Base-by-base conservation (phyloP, 2,329 filamentous ascomycete species). In the Lachnellula occidentalis region DNA sequence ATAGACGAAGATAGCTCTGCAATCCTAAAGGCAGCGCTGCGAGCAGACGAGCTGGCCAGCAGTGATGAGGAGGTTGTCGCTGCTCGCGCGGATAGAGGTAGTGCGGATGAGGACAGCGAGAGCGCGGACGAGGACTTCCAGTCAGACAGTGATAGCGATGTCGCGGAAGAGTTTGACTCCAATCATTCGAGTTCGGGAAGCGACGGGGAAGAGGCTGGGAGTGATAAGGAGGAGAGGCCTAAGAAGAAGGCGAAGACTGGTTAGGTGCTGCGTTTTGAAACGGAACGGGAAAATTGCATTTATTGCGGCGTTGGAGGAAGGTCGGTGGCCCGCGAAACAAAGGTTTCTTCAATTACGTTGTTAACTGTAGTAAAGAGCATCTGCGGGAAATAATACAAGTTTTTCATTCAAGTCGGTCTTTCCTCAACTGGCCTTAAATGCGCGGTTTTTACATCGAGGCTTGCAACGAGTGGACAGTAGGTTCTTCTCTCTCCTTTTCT, bases 41-140 rank as follows among this genome's bases (percentile, higher is more conserved):
- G 90, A 57, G 86, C 95, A 64, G 87, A 94, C 61, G 90, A 85
- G 67, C 87, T 95, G 73, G 63, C 62, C 8, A 64, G 62, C 31
- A 92, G 88, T 24, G 92, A 95, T 62, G 91, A 95, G 57, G 88
- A 91, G 60, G 86, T 88, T 42, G 87, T 86, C 7, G 83, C 78
- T 27, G 81, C 72, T 57, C 81, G 82, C 61, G 82, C 86, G 2
- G 90, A 94, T 70, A 86, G 92, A 55, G 92, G 94, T 60, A 94
- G 88, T 27, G 94, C 92, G 3, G 94, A 97, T 68, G 94, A 99
- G 72, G 94, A 99, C 66, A 88, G 92, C 68, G 92, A 97, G 76
- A 92, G 88, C 57, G 85, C 92, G 8, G 94, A 99, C 65, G 94
- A 99, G 71, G 94, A 99, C 74, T 99, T 99, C 78, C 82, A 88